phyloP scores from a whole-genome alignment of 805 yeast genomes.

The Wickerhamomyces subpelliculosus region DNA sequence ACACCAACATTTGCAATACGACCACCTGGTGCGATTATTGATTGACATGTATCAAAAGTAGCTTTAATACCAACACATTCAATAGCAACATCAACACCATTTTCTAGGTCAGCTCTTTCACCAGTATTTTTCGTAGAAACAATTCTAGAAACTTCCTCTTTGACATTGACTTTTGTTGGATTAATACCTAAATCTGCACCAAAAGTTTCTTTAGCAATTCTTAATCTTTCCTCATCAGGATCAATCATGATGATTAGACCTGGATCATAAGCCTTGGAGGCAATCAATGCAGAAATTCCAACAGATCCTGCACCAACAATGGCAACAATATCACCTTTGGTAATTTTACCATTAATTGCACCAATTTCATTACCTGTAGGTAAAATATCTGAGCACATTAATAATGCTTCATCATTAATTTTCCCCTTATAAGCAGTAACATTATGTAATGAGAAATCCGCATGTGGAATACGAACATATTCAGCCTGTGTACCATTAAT shows the following conservation, averaged over 20 bases:
- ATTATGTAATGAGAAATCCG: constrained; percentile 31
- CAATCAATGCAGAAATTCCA: constrained; percentile 55
- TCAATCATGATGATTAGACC: constrained; percentile 49
- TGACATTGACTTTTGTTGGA: constrained; percentile 37
- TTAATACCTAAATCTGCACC: constrained; percentile 57
- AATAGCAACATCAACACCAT: constrained; percentile 54
- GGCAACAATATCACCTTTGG: constrained; percentile 51
- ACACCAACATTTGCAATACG: constrained; percentile 61
- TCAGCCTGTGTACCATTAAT: constrained; percentile 69
- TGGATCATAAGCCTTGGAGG: constrained; percentile 50
- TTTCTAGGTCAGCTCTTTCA: constrained; percentile 25
- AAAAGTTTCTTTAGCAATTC: constrained; percentile 45
- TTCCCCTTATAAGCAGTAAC: constrained; percentile 26
- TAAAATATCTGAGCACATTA: constrained; percentile 57
- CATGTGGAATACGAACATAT: constrained; percentile 47
- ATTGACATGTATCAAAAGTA: constrained; percentile 54
- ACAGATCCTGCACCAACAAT: constrained; percentile 67
- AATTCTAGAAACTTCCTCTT: constrained; percentile 30
- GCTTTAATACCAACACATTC: constrained; percentile 62
- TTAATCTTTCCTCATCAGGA: constrained; percentile 50
- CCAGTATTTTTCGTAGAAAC: constrained; percentile 18
- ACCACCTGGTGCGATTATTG: constrained; percentile 50
- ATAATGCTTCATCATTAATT: constrained; percentile 41
- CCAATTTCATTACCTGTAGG: constrained; percentile 68
- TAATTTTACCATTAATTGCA: constrained; percentile 46